Conservation (phyloP, 2,329 filamentous ascomycete species). For the Cercospora sp. region DNA sequence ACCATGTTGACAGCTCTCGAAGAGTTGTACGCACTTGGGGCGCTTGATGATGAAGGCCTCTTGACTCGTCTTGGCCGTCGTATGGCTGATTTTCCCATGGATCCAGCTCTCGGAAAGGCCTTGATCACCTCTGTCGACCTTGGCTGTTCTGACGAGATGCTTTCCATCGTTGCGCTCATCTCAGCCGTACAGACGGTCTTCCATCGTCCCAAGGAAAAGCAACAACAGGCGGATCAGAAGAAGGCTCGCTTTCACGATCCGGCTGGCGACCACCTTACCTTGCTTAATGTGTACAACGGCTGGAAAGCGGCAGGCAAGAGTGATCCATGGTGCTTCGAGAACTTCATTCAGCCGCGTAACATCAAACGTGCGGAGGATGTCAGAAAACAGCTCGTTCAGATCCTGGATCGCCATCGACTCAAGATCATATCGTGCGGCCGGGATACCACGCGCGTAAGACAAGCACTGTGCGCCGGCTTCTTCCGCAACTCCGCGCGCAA, state of each 20-base stretch:
- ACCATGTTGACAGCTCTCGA: constrained; percentile 96
- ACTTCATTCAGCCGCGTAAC: constrained; percentile 89
- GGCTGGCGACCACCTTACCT: constrained; percentile 87
- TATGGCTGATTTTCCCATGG: constrained; percentile 99
- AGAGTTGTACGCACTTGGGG: constrained; percentile 87
- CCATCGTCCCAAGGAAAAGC: constrained; percentile 96
- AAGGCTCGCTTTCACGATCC: constrained; percentile 97
- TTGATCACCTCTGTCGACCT: constrained; percentile 85
- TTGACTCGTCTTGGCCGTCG: constrained; percentile 88
- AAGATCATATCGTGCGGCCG: constrained; percentile 79
- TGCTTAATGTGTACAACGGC: constrained; percentile 95
- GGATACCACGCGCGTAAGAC: constrained; percentile 81
- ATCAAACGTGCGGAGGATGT: constrained; percentile 92
- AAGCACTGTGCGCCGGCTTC: constrained; percentile 88
- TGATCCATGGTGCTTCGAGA: constrained; percentile 93
- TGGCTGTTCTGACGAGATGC: constrained; percentile 87
- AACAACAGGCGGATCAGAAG: constrained; percentile 93
- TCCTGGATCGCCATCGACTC: constrained; percentile 90
- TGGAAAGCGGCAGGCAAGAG: constrained; percentile 86
- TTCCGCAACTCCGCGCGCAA: constrained; percentile 95
- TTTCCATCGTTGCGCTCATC: constrained; percentile 93
- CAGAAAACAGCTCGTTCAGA: constrained; percentile 84
- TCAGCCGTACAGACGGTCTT: constrained; percentile 78
- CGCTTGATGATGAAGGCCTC: constrained; percentile 91
- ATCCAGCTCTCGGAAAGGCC: constrained; percentile 85